Percentiles rank a stretch among this genome's conserved stretches.
phyloP scores from a whole-genome alignment of 208 protist genomes.

The Borovskyia barvae region DNA sequence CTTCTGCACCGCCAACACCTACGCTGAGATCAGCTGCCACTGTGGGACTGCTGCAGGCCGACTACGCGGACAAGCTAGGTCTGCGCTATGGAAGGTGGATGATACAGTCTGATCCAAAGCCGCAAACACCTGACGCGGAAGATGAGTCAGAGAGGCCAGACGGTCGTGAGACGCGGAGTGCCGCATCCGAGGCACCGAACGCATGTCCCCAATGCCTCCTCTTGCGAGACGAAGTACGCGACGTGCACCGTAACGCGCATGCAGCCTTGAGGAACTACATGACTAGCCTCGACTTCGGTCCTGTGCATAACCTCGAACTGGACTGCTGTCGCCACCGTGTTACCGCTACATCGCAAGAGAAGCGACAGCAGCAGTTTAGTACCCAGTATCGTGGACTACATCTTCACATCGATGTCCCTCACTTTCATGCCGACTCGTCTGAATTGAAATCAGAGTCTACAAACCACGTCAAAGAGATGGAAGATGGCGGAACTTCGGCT shows the following conservation, averaged over 20 bases:
- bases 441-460: not conserved
- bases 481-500: too few relatives aligned
- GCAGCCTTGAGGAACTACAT: slow-evolving; percentile 21
- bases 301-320: not conserved
- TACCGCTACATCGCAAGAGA: not conserved
- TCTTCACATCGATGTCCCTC: slow-evolving; percentile 19
- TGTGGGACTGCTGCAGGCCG: not conserved
- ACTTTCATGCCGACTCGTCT: slow-evolving; percentile 11
- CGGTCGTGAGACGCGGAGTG: not conserved
- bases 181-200: not conserved
- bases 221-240: slow-evolving; percentile 23
- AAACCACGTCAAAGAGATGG: not conserved
- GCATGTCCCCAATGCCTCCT: not conserved
- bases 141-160: not conserved
- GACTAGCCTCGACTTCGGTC: slow-evolving; percentile 29
- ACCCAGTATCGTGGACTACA: slow-evolving; percentile 25
- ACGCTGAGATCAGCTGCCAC: not conserved
- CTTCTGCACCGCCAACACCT: too few relatives aligned
- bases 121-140: not conserved
- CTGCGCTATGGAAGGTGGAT: not conserved
- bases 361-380: slow-evolving; percentile 11
- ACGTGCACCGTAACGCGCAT: slow-evolving; percentile 24
- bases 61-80: not conserved
- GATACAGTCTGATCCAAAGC: not conserved
- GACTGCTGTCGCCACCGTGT: too few relatives aligned